Evolutionary conservation across 140 eudicot species (phyloP).

Genomic region (Flaveria floridana): DNA sequence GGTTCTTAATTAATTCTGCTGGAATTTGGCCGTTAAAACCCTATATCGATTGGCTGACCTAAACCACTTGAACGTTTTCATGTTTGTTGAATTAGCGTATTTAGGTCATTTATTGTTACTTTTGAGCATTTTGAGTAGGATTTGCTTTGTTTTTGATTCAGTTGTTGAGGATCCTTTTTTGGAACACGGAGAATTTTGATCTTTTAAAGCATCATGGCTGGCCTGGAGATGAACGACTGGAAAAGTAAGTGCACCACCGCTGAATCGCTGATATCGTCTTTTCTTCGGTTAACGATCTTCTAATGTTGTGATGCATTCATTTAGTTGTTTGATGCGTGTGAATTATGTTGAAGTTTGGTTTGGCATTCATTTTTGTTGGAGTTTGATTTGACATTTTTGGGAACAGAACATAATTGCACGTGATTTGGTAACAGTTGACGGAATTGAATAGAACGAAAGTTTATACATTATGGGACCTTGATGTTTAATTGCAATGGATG

Average conservation of each 20-base stretch:
- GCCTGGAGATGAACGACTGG: constrained; percentile 38
- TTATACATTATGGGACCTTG: not conserved
- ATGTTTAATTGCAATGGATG: not conserved
- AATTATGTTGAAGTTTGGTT: not conserved
- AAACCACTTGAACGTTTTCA: not conserved
- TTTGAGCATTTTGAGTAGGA: not conserved
- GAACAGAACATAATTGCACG: not conserved
- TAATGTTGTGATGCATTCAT: not conserved
- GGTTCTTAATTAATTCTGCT: constrained; percentile 13
- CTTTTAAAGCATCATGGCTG: constrained; percentile 24
- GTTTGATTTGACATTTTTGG: not conserved
- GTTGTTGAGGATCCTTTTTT: constrained; percentile 10
- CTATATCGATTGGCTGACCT: constrained; percentile 2
- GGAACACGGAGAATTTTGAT: not conserved
- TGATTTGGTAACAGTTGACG: constrained; percentile 3
- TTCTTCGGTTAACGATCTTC: not conserved
- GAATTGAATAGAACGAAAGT: not conserved
- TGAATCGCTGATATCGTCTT: not conserved
- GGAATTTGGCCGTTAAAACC: constrained; percentile 24
- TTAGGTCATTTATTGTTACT: not conserved
- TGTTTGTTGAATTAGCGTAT: not conserved
- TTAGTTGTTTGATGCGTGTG: not conserved
- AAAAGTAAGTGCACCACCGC: constrained; percentile 25
- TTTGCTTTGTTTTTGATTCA: constrained; percentile 23
- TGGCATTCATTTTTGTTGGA: not conserved